Percentiles rank a stretch among this genome's conserved stretches.
Evolutionary conservation across 768 basidiomycete species (phyloP).

Genomic region (Cystobasidium ongulense): DNA sequence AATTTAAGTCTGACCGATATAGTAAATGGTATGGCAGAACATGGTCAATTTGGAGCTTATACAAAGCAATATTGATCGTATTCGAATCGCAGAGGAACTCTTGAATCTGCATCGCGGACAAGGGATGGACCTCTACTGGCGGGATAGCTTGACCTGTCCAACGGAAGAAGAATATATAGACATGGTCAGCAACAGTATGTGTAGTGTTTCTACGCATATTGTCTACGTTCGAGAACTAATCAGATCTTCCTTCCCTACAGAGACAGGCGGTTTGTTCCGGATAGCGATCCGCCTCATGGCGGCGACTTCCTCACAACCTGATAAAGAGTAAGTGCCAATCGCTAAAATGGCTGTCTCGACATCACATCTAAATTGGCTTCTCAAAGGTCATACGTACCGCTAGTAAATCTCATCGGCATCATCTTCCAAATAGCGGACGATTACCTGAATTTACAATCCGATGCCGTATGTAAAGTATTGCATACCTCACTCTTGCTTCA

Average conservation of each 20-base stretch:
- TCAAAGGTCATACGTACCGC: slow-evolving; percentile 75
- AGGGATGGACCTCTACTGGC: slow-evolving; percentile 87
- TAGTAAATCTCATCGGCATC: slow-evolving; percentile 89
- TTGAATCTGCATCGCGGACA: slow-evolving; percentile 88
- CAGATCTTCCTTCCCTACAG: slow-evolving; percentile 47
- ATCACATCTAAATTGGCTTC: background rate
- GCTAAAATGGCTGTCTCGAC: background rate
- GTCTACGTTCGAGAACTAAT: background rate
- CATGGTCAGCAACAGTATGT: slow-evolving; percentile 92
- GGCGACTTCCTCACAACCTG: slow-evolving; percentile 50
- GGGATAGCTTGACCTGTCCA: slow-evolving; percentile 81
- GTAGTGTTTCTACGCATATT: background rate
- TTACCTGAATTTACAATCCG: slow-evolving; percentile 85
- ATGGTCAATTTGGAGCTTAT: slow-evolving; percentile 1
- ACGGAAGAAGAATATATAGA: slow-evolving; percentile 86
- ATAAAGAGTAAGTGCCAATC: background rate
- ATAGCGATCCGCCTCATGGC: slow-evolving; percentile 94
- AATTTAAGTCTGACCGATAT: slow-evolving; percentile 9
- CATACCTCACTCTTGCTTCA: background rate
- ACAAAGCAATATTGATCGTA: slow-evolving; percentile 40
- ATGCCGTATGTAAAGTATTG: slow-evolving; percentile 53
- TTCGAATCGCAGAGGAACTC: slow-evolving; percentile 53
- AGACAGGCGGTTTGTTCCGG: slow-evolving; percentile 87
- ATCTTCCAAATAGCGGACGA: slow-evolving; percentile 96
- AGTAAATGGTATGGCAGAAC: slow-evolving; percentile 36